These are phyloP conservation scores for Fomes fomentarius DNA, from an alignment of 1,284 basidiomycete species.

Conservation along the genomic window DNA sequence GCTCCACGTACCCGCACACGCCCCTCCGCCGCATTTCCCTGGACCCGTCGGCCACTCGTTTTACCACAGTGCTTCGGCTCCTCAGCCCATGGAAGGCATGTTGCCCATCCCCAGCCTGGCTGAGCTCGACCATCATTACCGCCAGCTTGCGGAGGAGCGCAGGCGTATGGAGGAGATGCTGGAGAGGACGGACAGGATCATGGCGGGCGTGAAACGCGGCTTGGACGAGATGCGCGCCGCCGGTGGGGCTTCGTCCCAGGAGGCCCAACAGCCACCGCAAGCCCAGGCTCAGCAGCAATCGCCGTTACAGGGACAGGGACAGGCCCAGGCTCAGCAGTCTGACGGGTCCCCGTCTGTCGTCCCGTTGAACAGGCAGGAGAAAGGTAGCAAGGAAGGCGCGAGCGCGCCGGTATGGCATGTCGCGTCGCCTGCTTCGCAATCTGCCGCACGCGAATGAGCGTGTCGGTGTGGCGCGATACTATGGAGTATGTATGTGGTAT, in stretches of 20 bases:
- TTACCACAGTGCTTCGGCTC: constrained; percentile 29
- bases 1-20: constrained; percentile 21
- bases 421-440: constrained; percentile 26
- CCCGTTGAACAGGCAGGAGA: constrained; percentile 33
- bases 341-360: constrained; percentile 25
- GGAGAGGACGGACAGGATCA: constrained; percentile 70
- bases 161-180: constrained; percentile 69
- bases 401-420: constrained; percentile 36
- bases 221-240: constrained; percentile 67
- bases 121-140: constrained; percentile 74
- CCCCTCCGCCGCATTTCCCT: constrained; percentile 22
- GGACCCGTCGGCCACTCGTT: constrained; percentile 24
- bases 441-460: constrained; percentile 31
- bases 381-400: constrained; percentile 32
- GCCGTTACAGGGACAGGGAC: background rate
- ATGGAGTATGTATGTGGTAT: constrained; percentile 4
- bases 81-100: constrained; percentile 22
- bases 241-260: constrained; percentile 6
- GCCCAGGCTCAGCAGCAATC: constrained; percentile 4
- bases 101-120: constrained; percentile 50
- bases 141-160: constrained; percentile 62
- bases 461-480: background rate
- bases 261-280: constrained; percentile 11
- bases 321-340: constrained; percentile 1
- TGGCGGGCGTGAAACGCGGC: constrained; percentile 68